Base-by-base conservation (phyloP, 306 rosid species). In the Pyrus betulifolia region DNA sequence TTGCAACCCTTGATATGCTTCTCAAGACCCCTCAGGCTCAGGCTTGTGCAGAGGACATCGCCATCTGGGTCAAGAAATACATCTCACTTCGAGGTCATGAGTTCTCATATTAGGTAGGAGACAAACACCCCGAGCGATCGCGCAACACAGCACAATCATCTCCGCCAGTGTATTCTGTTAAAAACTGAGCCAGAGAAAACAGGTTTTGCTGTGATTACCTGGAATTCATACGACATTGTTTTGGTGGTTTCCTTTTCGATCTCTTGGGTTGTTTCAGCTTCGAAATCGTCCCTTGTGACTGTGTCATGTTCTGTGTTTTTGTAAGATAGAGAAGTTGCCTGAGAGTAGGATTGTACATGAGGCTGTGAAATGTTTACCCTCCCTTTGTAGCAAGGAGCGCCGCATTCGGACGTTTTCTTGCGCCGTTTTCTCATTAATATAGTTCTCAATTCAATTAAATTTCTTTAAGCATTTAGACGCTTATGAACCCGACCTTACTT, bases 31-130 rank as follows among this genome's bases (percentile, higher is more conserved):
- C 96, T 80, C 93, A 92, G 80, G 97, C 97, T 14, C 97, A 88
- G 78, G 97, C 80, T 61, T 92, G 97, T 74, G 97, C 96, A 0
- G 99, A 95, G 86, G 99, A 95, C 76, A 88, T 95, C 60, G 94
- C 97, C 86, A 92, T 95, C 72, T 95, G 99, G 99, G 96, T 89
- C 72, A 87, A 95, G 85, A 95, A 95, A 72, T 92, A 89, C 79
- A 92, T 92, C 77, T 95, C 97, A 63, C 88, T 90, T 69, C 86
- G 97, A 80, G 97, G 99, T 77, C 96, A 95, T 21, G 97, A 95
- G 79, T 92, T 95, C 85, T 95, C 99, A 61, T 95, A 95, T 82
- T 95, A 82, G 85, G 79, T 72, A 68, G 79, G 83, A 70, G 79
- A 71, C 49, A 46, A 52, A 71, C 59, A 67, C 55, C 74, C 59